Conservation (phyloP, 2,329 filamentous ascomycete species). For the Fusarium globosum region DNA sequence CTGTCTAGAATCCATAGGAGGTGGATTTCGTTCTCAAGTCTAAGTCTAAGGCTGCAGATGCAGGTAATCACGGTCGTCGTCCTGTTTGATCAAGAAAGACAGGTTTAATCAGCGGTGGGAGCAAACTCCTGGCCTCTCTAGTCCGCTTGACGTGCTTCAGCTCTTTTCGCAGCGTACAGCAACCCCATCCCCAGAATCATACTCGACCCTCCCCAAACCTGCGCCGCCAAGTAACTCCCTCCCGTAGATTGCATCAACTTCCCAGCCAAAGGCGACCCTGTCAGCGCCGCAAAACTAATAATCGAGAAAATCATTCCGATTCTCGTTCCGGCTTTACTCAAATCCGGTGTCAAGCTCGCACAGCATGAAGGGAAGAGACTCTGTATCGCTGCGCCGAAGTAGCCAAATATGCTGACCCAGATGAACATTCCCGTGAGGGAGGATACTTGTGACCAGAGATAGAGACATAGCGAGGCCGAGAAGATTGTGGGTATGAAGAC, state of each 20-base stretch:
- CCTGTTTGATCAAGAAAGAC: not conserved
- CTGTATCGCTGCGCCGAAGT: slow-evolving; percentile 72
- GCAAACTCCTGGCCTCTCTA: not conserved
- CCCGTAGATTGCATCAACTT: slow-evolving; percentile 58
- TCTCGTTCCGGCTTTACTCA: slow-evolving; percentile 64
- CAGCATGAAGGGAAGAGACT: slow-evolving; percentile 70
- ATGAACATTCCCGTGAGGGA: slow-evolving; percentile 56
- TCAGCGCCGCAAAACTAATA: slow-evolving; percentile 64
- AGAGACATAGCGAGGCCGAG: slow-evolving; percentile 58
- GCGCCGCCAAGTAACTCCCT: slow-evolving; percentile 61
- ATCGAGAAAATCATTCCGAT: slow-evolving; percentile 72
- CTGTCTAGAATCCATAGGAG: not conserved
- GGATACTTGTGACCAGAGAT: slow-evolving; percentile 65
- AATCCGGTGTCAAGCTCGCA: slow-evolving; percentile 61
- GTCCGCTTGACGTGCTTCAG: slow-evolving; percentile 31
- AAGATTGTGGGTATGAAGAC: slow-evolving; percentile 63
- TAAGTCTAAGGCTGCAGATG: no score
- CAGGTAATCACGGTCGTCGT: no score
- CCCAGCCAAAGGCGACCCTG: slow-evolving; percentile 65
- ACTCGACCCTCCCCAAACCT: slow-evolving; percentile 60
- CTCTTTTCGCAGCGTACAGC: slow-evolving; percentile 54
- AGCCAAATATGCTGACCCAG: slow-evolving; percentile 73
- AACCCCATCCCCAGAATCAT: slow-evolving; percentile 58
- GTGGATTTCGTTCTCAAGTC: not conserved
- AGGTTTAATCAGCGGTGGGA: rapidly evolving